Percentiles rank a stretch among this genome's conserved stretches.
Conservation (phyloP, 2,329 filamentous ascomycete species). For the Fusarium sp. region DNA sequence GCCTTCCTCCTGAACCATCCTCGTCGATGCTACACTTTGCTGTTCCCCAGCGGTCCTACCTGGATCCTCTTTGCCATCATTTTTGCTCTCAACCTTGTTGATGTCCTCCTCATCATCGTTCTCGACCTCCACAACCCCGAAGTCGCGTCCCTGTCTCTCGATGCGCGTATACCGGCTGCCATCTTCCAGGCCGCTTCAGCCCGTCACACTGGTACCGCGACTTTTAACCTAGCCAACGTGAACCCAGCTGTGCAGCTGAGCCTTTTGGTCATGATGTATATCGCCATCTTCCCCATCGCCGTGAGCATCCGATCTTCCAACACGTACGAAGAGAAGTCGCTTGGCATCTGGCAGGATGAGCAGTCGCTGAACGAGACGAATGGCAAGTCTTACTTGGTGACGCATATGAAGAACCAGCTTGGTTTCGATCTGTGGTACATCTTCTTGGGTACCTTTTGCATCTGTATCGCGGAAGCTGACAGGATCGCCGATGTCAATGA, state of each 20-base stretch:
- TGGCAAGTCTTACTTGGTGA: constrained; percentile 44
- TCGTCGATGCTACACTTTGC: constrained; percentile 70
- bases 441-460: constrained; percentile 51
- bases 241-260: constrained; percentile 68
- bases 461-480: constrained; percentile 45
- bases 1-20: constrained; percentile 72
- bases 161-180: constrained; percentile 61
- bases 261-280: constrained; percentile 75
- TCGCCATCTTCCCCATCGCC: constrained; percentile 69
- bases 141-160: constrained; percentile 55
- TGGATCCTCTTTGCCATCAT: constrained; percentile 67
- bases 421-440: constrained; percentile 56
- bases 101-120: constrained; percentile 65
- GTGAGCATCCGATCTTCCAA: constrained; percentile 71
- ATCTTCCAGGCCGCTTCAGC: constrained; percentile 67
- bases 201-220: constrained; percentile 61
- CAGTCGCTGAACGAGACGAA: constrained; percentile 40
- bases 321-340: constrained; percentile 70
- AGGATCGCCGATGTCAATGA: constrained; percentile 37
- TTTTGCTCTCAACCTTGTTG: constrained; percentile 63
- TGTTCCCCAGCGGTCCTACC: constrained; percentile 70
- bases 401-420: constrained; percentile 52
- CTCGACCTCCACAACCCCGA: constrained; percentile 62
- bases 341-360: constrained; percentile 65
- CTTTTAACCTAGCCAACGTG: constrained; percentile 60